Evolutionary conservation across 768 basidiomycete genomes (phyloP), one percentile per base, ranked within the genome.

Genomic region (Hygrophoropsis aurantiaca): DNA sequence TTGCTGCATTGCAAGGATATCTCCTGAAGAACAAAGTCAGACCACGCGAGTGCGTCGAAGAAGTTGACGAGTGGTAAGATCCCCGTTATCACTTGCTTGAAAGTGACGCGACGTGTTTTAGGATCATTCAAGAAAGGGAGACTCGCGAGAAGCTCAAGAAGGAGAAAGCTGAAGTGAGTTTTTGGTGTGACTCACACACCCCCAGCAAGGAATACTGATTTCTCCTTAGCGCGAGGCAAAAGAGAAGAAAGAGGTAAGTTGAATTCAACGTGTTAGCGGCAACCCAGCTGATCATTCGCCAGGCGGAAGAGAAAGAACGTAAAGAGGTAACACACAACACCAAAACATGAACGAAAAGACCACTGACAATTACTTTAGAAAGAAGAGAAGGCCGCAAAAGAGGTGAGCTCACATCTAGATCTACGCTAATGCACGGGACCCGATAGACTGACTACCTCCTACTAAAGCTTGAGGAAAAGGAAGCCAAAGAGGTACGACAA

Each of bases 11-110:
- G 54, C 90, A 92, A 72, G 90, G 90, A 2, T 92, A 92, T 63
- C 75, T 93, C 32, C 74, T 91, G 48, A 88, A 87, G 77, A 92
- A 92, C 67, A 91, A 93, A 77, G 85, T 90, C 11, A 83, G 90
- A n/a, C 90, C 90, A 33, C 77, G 79, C 50, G 87, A 92, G 65
- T 88, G 85, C 53, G 90, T 93, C 8, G 84, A 84, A 5, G 90
- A 91, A 62, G 85, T 87, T 20, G 74, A 65, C 24, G 83, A 81
- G 37, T 94, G 92, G 90, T 73, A 64, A 37, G 70, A 61, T 20
- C 18, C 6, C 13, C 42, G 9, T 38, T 48, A 44, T 51, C 39
- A 26, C 49, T 47, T 41, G 33, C 46, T 54, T 11, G 2, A 23
- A 15, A 26, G 15, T 11, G 53, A 42, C 13, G 6, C 13, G 27